phyloP scores from a whole-genome alignment of 768 basidiomycete species.

The Boletus fagicola region DNA sequence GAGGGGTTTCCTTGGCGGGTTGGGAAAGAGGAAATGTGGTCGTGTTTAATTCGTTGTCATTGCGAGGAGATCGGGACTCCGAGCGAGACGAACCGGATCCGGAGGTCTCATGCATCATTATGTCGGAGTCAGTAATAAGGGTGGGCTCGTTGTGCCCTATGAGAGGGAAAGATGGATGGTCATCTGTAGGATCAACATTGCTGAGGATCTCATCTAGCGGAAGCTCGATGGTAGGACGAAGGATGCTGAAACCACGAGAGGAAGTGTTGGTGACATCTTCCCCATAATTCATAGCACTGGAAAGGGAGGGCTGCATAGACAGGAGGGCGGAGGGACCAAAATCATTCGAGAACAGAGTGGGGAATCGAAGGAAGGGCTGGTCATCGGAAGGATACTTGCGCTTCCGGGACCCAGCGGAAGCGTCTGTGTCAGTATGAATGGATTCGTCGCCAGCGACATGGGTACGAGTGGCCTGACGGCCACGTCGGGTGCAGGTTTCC shows the following conservation, averaged over 20 bases:
- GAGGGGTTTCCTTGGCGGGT: constrained; percentile 39
- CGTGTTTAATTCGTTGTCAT: constrained; percentile 2
- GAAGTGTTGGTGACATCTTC: constrained; percentile 58
- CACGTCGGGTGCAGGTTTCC: constrained; percentile 42
- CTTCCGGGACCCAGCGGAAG: constrained; percentile 26
- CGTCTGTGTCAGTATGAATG: constrained; percentile 22
- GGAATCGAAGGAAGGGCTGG: constrained; percentile 58
- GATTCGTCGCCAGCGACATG: constrained; percentile 33
- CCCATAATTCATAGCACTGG: constrained; percentile 72
- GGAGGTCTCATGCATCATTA: constrained; percentile 31
- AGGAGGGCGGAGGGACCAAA: constrained; percentile 79
- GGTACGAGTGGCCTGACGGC: constrained; percentile 39
- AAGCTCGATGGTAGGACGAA: constrained; percentile 80
- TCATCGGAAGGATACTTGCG: constrained; percentile 26
- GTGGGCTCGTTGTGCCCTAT: constrained; percentile 8
- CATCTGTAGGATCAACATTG: constrained; percentile 28
- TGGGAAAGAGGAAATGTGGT: constrained; percentile 37
- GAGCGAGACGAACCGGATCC: constrained; percentile 10
- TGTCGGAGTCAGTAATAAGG: constrained; percentile 17
- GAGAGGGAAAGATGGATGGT: constrained; percentile 1
- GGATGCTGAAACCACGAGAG: constrained; percentile 57
- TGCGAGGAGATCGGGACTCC: constrained; percentile 10
- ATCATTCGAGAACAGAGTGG: constrained; percentile 66
- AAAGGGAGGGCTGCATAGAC: constrained; percentile 62
- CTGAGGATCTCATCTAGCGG: constrained; percentile 78